phyloP scores from a whole-genome alignment of 805 yeast genomes.

The Candida gorgasii region DNA sequence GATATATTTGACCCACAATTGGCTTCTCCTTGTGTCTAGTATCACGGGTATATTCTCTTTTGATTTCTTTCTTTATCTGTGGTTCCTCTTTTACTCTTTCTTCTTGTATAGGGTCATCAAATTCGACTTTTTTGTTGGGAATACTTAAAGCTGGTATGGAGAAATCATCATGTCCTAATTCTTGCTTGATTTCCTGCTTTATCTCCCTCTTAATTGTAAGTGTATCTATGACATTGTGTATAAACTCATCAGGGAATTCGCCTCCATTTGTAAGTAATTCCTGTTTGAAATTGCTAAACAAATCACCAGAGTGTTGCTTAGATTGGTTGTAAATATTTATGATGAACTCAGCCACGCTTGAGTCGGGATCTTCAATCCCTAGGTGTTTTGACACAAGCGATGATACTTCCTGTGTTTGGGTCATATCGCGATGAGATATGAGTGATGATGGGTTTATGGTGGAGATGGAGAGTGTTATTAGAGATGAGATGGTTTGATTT shows the following conservation, averaged over 20 bases:
- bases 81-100: background rate
- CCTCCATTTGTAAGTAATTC: conserved; percentile 40
- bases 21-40: conserved; percentile 24
- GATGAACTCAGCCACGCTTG: conserved; percentile 13
- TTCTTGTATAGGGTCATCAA: conserved; percentile 5
- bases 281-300: conserved; percentile 10
- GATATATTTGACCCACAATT: conserved; percentile 49
- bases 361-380: conserved; percentile 14
- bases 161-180: background rate
- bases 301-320: conserved; percentile 5
- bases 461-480: too few species aligned
- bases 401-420: conserved; percentile 3
- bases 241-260: conserved; percentile 37
- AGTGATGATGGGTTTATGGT: background rate
- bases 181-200: conserved; percentile 9
- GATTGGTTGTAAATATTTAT: conserved; percentile 11
- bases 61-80: conserved; percentile 6
- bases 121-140: conserved; percentile 18
- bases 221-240: conserved; percentile 22
- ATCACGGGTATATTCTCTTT: conserved; percentile 7
- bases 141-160: conserved; percentile 13
- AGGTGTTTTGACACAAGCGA: conserved; percentile 1
- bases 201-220: conserved; percentile 6
- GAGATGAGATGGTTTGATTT: background rate
- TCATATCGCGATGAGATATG: conserved; percentile 12